A percentile compares a stretch with the other conserved stretches of the same genome.
Evolutionary conservation across 805 yeast species (phyloP).

Genomic region (Cyberlindnera samutprakarnensis): DNA sequence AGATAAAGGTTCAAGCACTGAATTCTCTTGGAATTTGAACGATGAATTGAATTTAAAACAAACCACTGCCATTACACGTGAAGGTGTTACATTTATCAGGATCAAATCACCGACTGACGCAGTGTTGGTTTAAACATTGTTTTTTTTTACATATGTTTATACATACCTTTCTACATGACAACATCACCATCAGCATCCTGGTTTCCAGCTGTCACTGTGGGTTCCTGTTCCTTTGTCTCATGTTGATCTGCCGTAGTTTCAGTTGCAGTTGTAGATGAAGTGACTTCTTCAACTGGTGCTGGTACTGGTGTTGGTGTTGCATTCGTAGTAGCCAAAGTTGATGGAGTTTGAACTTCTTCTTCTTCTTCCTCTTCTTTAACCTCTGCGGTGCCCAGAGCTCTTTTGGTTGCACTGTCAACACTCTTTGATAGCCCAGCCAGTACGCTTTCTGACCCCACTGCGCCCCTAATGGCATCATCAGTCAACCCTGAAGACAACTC

Average conservation of each 20-base stretch:
- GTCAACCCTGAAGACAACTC: slow-evolving; percentile 24
- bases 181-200: slow-evolving; percentile 20
- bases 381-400: background rate
- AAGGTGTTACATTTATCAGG: slow-evolving; percentile 51
- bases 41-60: slow-evolving; percentile 39
- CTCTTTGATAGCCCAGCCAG: slow-evolving; percentile 36
- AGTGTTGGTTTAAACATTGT: background rate
- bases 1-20: slow-evolving; percentile 30
- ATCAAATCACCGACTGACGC: slow-evolving; percentile 25
- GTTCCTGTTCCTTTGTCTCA: too few species aligned
- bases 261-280: background rate
- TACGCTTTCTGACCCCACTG: slow-evolving; percentile 39
- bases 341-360: background rate
- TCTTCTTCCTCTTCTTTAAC: background rate
- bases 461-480: slow-evolving; percentile 46
- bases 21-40: slow-evolving; percentile 43
- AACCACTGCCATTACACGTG: slow-evolving; percentile 47
- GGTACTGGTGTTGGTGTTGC: background rate
- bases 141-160: background rate
- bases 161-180: slow-evolving; percentile 3
- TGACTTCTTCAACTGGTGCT: background rate
- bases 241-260: background rate
- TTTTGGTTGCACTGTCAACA: slow-evolving; percentile 2
- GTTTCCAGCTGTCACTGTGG: background rate
- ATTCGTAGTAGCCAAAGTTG: too few species aligned